These are phyloP conservation scores for Emericellopsis atlantica DNA, from an alignment of 2,329 filamentous ascomycete species.

Conservation along the genomic window DNA sequence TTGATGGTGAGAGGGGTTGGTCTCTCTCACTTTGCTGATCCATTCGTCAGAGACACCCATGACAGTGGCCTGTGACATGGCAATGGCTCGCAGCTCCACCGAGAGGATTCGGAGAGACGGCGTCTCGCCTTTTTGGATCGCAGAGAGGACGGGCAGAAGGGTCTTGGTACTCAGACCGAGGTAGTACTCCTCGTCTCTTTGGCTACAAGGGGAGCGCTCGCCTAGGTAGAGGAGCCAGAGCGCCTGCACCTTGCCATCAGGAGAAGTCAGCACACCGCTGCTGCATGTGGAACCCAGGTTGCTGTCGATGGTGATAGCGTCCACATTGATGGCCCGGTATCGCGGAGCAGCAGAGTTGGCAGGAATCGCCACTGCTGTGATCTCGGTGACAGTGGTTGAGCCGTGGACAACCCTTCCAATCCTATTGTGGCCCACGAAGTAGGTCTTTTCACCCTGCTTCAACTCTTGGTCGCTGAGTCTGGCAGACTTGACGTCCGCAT, in stretches of 20 bases:
- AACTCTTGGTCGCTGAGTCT: slow-evolving; percentile 70
- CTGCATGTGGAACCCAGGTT: slow-evolving; percentile 84
- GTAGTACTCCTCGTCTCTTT: slow-evolving; percentile 93
- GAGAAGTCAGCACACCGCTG: slow-evolving; percentile 79
- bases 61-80: slow-evolving; percentile 92
- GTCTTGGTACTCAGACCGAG: slow-evolving; percentile 83
- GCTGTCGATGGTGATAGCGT: slow-evolving; percentile 94
- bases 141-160: slow-evolving; percentile 73
- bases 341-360: slow-evolving; percentile 84
- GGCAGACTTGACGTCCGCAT: slow-evolving; percentile 84
- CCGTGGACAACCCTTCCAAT: slow-evolving; percentile 89
- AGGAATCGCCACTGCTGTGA: slow-evolving; percentile 92
- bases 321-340: slow-evolving; percentile 89
- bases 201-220: slow-evolving; percentile 64
- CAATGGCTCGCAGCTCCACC: slow-evolving; percentile 86
- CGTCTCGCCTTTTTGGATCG: slow-evolving; percentile 67
- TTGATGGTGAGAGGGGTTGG: slow-evolving; percentile 87
- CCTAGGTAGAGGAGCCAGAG: slow-evolving; percentile 96
- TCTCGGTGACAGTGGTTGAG: slow-evolving; percentile 90
- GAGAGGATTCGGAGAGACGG: slow-evolving; percentile 84
- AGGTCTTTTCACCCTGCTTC: slow-evolving; percentile 85
- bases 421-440: slow-evolving; percentile 97
- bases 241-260: slow-evolving; percentile 87
- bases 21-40: slow-evolving; percentile 80
- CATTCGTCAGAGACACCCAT: slow-evolving; percentile 96